Conservation (phyloP, 2,329 filamentous ascomycete genomes). For the Talaromyces sp. region DNA sequence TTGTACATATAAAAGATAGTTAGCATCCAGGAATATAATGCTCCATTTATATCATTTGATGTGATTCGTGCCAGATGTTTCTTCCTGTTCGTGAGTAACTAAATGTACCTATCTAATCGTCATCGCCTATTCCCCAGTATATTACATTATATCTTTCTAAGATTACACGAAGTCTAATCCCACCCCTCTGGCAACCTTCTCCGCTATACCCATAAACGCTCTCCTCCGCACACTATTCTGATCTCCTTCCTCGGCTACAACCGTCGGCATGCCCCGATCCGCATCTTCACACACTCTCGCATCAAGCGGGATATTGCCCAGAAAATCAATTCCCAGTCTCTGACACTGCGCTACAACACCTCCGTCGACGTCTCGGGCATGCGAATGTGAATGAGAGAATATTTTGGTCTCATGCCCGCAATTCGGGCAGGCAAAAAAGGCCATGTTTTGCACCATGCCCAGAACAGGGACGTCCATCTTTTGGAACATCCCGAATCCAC, state of each 20-base stretch:
- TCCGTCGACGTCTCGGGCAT: conserved; percentile 41
- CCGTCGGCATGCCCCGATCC: conserved; percentile 81
- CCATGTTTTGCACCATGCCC: conserved; percentile 91
- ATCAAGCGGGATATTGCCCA: conserved; percentile 87
- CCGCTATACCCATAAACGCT: conserved; percentile 69
- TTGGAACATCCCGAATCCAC: conserved; percentile 88
- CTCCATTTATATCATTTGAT: too few species aligned
- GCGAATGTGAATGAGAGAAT: conserved; percentile 53
- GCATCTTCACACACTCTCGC: conserved; percentile 82
- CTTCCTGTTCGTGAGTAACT: neutral
- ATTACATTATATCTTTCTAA: neutral
- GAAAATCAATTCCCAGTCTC: conserved; percentile 69
- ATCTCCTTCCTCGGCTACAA: conserved; percentile 71
- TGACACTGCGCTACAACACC: conserved; percentile 66
- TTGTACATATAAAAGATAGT: neutral
- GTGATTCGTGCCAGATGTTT: neutral
- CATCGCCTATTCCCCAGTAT: neutral
- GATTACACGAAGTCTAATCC: conserved; percentile 40
- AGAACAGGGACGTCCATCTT: conserved; percentile 74
- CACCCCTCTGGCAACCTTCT: conserved; percentile 46
- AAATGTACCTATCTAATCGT: too few species aligned
- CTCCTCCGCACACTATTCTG: conserved; percentile 62
- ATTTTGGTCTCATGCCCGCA: conserved; percentile 72
- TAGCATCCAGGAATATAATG: neutral
- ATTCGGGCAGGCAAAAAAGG: conserved; percentile 73